Percentiles rank a stretch among this genome's conserved stretches.
phyloP scores from a whole-genome alignment of 106 monocot genomes.

The Phalaenopsis equestris region DNA sequence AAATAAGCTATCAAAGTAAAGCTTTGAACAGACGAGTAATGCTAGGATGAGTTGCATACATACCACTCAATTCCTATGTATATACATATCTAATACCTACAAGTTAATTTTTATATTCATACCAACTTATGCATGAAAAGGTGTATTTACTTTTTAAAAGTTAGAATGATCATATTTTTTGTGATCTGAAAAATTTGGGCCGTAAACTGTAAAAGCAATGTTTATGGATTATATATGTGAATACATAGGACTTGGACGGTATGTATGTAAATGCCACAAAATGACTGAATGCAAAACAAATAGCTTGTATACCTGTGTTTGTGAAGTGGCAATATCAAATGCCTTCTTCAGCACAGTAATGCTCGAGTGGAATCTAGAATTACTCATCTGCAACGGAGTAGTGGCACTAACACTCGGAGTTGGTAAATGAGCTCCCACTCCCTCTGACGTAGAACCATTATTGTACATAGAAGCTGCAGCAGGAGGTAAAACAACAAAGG shows the following conservation, averaged over 20 bases:
- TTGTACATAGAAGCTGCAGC: conserved; percentile 90
- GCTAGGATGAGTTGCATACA: no score
- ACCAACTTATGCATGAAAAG: no score
- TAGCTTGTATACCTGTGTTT: conserved; percentile 59
- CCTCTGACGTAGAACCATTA: conserved; percentile 31
- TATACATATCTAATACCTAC: no score
- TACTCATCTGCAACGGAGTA: conserved; percentile 31
- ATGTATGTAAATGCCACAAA: no score
- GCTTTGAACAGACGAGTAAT: background rate
- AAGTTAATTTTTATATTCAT: no score
- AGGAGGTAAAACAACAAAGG: conserved; percentile 74
- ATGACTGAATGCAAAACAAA: background rate
- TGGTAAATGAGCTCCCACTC: conserved; percentile 26
- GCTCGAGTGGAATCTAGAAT: conserved; percentile 61
- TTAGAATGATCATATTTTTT: no score
- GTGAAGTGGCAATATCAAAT: conserved; percentile 83
- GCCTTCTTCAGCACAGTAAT: conserved; percentile 68
- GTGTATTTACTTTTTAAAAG: no score
- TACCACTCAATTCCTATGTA: no score
- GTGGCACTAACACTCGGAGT: conserved; percentile 17
- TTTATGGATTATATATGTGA: no score
- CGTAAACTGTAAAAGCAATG: no score
- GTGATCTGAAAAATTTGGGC: no score
- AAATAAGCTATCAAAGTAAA: background rate
- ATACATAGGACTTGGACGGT: no score